Evolutionary conservation across 768 basidiomycete genomes (phyloP).

Genomic region (Gymnopilus dilepis): DNA sequence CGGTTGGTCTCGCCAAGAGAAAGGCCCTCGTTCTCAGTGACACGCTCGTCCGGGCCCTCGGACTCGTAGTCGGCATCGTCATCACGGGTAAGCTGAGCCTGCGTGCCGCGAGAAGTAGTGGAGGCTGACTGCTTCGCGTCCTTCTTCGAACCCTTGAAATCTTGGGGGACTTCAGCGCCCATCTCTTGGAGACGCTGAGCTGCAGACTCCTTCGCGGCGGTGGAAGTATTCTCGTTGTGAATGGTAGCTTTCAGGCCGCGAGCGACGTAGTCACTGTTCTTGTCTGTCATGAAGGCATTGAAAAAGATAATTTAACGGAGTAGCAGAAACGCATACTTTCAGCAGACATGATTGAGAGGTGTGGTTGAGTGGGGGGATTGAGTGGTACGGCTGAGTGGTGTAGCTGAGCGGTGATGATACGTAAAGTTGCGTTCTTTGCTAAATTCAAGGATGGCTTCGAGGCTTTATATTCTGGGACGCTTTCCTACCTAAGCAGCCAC

Average conservation of each 20-base stretch:
- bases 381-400: neutral
- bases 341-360: neutral
- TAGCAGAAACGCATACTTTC: neutral
- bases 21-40: neutral
- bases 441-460: too few relatives aligned
- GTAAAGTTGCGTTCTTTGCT: too few relatives aligned
- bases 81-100: too few relatives aligned
- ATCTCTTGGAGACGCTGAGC: slow-evolving; percentile 19
- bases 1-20: neutral
- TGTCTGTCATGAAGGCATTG: neutral
- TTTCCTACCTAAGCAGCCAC: neutral
- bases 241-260: slow-evolving; percentile 62
- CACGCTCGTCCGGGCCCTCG: neutral
- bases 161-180: slow-evolving; percentile 6
- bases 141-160: neutral
- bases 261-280: slow-evolving; percentile 30
- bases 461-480: neutral
- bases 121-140: neutral
- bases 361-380: neutral
- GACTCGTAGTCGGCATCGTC: neutral
- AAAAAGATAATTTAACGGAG: neutral
- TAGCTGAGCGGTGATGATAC: too few relatives aligned
- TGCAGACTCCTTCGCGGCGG: slow-evolving; percentile 55
- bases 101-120: too few relatives aligned
- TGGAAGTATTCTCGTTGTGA: slow-evolving; percentile 58